Evolutionary conservation across 805 yeast genomes (phyloP).

Genomic region (Cyberlindnera misumaiensis): DNA sequence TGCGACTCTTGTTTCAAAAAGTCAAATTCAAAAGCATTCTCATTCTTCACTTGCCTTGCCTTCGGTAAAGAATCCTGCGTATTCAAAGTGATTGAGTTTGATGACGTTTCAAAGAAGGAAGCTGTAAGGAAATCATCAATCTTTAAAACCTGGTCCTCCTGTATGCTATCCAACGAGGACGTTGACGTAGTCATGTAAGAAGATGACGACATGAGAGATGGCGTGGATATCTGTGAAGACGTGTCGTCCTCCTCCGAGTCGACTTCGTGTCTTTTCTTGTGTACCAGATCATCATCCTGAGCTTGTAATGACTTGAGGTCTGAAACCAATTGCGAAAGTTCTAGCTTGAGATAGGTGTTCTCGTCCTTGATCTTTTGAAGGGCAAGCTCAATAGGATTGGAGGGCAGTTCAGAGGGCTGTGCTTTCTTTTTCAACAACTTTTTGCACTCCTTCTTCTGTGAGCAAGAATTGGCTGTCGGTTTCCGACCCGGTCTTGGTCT

Average conservation of each 20-base stretch:
- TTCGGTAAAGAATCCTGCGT: constrained; percentile 4
- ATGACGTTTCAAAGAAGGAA: constrained; percentile 17
- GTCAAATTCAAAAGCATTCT: constrained; percentile 19
- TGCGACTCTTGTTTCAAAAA: constrained; percentile 17
- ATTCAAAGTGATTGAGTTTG: constrained; percentile 8
- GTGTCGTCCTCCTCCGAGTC: constrained; percentile 20
- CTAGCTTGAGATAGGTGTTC: constrained; percentile 35
- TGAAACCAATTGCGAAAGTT: constrained; percentile 37
- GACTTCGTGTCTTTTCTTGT: constrained; percentile 20
- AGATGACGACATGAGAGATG: constrained; percentile 16
- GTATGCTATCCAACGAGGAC: constrained; percentile 16
- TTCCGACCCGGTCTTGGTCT: constrained; percentile 71
- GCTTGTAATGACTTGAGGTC: constrained; percentile 30
- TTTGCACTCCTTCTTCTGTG: constrained; percentile 30
- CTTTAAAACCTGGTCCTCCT: constrained; percentile 20
- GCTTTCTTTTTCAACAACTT: constrained; percentile 13
- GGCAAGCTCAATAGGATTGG: constrained; percentile 32
- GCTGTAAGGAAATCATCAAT: constrained; percentile 21
- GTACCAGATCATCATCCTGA: constrained; percentile 8
- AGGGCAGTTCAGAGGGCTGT: constrained; percentile 1
- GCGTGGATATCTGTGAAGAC: constrained; percentile 20
- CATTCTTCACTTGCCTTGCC: constrained; percentile 6
- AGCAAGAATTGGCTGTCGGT: constrained; percentile 52
- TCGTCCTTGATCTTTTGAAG: constrained; percentile 38
- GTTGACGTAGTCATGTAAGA: constrained; percentile 13